Evolutionary conservation across 306 rosid species (phyloP).

Genomic region (Trifolium repens): DNA sequence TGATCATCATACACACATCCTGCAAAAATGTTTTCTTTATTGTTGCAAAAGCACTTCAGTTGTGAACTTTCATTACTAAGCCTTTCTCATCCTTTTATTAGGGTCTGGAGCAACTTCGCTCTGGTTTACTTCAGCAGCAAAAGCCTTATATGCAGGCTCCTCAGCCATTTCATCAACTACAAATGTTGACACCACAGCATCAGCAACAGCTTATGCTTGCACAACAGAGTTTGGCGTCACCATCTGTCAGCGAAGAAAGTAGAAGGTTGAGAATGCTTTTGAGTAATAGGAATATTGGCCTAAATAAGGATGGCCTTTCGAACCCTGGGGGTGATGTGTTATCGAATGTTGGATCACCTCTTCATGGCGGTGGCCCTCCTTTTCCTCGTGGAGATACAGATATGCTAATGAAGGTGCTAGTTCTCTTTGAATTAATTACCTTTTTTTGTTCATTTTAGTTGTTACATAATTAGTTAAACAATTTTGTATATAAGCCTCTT

Average conservation of each 20-base stretch:
- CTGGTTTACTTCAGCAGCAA: constrained; percentile 90
- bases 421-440: constrained; percentile 30
- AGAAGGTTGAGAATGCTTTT: constrained; percentile 87
- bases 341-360: constrained; percentile 84
- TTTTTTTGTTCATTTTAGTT: constrained; percentile 30
- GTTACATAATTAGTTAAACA: constrained; percentile 27
- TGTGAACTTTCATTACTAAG: constrained; percentile 27
- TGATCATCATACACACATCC: not conserved
- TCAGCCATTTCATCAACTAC: constrained; percentile 92
- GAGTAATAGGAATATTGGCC: constrained; percentile 62
- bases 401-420: constrained; percentile 76
- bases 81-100: constrained; percentile 40
- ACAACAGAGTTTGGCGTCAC: constrained; percentile 85
- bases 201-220: constrained; percentile 95
- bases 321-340: constrained; percentile 83
- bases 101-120: constrained; percentile 96
- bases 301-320: constrained; percentile 76
- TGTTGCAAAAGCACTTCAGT: constrained; percentile 18
- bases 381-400: constrained; percentile 86
- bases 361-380: constrained; percentile 77
- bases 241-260: constrained; percentile 79
- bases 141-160: constrained; percentile 89
- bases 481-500: constrained; percentile 4
- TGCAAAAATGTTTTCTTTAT: not conserved
- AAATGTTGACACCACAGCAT: constrained; percentile 94